Evolutionary conservation across 1,284 basidiomycete genomes (phyloP).

Genomic region (Moniliella sp.): DNA sequence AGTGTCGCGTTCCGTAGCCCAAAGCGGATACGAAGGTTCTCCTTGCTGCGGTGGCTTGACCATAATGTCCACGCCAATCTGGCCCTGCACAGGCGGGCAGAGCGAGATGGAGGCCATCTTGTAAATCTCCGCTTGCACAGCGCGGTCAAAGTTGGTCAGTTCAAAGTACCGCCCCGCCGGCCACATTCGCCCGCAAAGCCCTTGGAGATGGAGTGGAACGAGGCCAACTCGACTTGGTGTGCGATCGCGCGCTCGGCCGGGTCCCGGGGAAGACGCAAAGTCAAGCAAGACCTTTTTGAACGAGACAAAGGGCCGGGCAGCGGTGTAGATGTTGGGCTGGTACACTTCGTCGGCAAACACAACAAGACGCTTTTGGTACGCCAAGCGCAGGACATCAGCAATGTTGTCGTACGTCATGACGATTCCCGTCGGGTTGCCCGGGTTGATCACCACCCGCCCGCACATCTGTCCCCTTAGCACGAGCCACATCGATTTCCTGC

Average conservation of each 20-base stretch:
- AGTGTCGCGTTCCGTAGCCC: constrained; percentile 8
- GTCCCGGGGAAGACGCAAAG: constrained; percentile 8
- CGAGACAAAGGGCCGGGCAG: constrained; percentile 19
- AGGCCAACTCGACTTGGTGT: constrained; percentile 21
- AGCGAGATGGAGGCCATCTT: constrained; percentile 26
- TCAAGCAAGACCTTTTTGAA: constrained; percentile 30
- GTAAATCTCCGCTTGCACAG: constrained; percentile 25
- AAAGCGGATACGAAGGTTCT: constrained; percentile 19
- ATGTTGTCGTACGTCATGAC: constrained; percentile 22
- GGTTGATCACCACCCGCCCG: constrained; percentile 29
- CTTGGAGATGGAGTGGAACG: constrained; percentile 29
- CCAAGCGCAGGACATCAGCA: constrained; percentile 19
- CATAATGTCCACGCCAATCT: constrained; percentile 29
- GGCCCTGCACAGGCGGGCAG: constrained; percentile 27
- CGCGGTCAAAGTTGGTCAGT: constrained; percentile 22
- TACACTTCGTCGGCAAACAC: constrained; percentile 32
- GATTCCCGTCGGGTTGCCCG: constrained; percentile 29
- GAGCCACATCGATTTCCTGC: constrained; percentile 48
- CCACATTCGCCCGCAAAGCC: constrained; percentile 29
- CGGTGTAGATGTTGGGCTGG: constrained; percentile 28
- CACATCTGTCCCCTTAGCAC: constrained; percentile 40
- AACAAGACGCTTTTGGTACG: constrained; percentile 20
- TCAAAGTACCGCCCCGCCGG: constrained; percentile 30
- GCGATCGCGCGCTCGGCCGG: constrained; percentile 14
- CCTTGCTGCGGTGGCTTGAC: constrained; percentile 21